Evolutionary conservation across 2,329 filamentous ascomycete genomes (phyloP).

Genomic region (Blastomyces percursus): DNA sequence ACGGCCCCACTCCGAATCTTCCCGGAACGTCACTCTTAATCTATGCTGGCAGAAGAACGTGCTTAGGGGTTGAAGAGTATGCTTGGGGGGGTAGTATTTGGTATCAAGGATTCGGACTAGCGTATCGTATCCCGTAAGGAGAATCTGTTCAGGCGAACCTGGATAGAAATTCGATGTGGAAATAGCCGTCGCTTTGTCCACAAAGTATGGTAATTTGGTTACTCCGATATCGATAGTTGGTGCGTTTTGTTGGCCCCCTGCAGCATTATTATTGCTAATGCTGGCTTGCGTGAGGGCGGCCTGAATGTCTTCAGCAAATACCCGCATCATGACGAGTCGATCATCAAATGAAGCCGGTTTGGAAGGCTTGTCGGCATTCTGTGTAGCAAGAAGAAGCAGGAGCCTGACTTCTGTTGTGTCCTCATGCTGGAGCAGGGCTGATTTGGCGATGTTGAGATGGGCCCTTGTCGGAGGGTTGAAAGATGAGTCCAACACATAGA

Average conservation of each 20-base stretch:
- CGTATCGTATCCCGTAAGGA: slow-evolving; percentile 41
- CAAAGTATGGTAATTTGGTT: slow-evolving; percentile 39
- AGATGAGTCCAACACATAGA: slow-evolving; percentile 55
- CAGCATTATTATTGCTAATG: neutral
- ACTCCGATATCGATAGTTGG: slow-evolving; percentile 38
- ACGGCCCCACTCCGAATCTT: slow-evolving; percentile 31
- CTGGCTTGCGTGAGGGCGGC: slow-evolving; percentile 1
- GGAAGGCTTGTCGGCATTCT: slow-evolving; percentile 54
- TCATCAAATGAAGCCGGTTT: slow-evolving; percentile 40
- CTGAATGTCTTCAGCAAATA: slow-evolving; percentile 35
- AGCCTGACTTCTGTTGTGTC: slow-evolving; percentile 31
- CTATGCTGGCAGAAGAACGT: slow-evolving; percentile 35
- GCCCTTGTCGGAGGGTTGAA: slow-evolving; percentile 56
- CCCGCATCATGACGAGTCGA: slow-evolving; percentile 39
- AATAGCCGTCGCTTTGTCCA: slow-evolving; percentile 38
- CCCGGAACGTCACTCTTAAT: slow-evolving; percentile 35
- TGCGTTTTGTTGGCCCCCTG: slow-evolving; percentile 8
- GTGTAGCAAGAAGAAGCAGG: slow-evolving; percentile 50
- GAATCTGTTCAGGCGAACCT: slow-evolving; percentile 32
- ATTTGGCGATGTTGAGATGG: slow-evolving; percentile 45
- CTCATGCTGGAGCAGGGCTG: slow-evolving; percentile 35
- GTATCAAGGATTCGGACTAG: slow-evolving; percentile 39
- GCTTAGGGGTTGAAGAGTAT: slow-evolving; percentile 32
- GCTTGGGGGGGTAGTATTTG: slow-evolving; percentile 39
- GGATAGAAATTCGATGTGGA: slow-evolving; percentile 29